A percentile compares a stretch with the other conserved stretches of the same genome.
phyloP scores from a whole-genome alignment of 305 asterid genomes.

The Solanum hybrid region DNA sequence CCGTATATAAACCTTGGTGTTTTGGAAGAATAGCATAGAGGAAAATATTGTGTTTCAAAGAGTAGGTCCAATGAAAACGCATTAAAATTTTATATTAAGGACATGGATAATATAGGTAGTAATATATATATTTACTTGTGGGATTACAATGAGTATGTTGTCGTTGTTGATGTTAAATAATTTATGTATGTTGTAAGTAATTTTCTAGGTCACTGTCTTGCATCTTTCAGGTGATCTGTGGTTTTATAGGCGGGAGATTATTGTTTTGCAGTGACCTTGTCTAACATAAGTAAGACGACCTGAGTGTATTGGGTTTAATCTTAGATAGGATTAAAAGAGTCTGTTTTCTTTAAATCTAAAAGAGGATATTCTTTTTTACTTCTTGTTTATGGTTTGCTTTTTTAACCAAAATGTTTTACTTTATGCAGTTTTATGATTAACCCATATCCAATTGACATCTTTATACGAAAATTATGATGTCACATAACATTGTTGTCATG shows the following conservation, averaged over 20 bases:
- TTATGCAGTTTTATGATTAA: neutral
- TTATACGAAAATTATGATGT: neutral
- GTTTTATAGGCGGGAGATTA: neutral
- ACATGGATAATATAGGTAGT: neutral
- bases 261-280: neutral
- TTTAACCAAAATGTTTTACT: neutral
- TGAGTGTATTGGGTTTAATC: neutral
- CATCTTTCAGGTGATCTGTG: neutral
- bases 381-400: neutral
- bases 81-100: neutral
- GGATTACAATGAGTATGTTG: neutral
- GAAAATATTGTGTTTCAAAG: neutral
- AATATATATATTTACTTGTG: neutral
- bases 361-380: neutral
- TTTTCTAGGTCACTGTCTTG: neutral
- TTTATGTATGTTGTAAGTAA: neutral
- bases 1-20: neutral
- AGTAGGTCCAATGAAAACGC: neutral
- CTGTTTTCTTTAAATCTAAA: neutral
- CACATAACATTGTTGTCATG: neutral
- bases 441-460: neutral
- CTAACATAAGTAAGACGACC: neutral
- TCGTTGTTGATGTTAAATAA: neutral
- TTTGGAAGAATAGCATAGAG: neutral
- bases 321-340: neutral